phyloP scores from a whole-genome alignment of 805 yeast species.

The Metschnikowia santaceciliae region DNA sequence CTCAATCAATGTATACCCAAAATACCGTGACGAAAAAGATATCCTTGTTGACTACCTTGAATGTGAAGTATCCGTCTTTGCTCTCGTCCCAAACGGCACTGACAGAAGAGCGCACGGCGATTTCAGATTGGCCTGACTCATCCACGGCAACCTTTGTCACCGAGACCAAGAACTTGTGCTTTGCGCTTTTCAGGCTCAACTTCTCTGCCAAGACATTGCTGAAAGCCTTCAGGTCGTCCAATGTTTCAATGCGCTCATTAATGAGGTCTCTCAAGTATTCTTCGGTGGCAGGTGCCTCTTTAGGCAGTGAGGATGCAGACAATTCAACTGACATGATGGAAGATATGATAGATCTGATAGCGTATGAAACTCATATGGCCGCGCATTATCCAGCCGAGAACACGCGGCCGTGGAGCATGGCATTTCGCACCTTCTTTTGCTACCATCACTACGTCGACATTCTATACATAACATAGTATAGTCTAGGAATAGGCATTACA shows the following conservation, averaged over 20 bases:
- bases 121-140: slow-evolving; percentile 16
- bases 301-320: slow-evolving; percentile 7
- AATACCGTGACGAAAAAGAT: slow-evolving; percentile 20
- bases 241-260: not conserved
- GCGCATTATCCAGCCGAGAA: not conserved
- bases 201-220: slow-evolving; percentile 29
- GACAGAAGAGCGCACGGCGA: slow-evolving; percentile 32
- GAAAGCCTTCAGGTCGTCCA: slow-evolving; percentile 20
- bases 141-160: slow-evolving; percentile 31
- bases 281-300: slow-evolving; percentile 12
- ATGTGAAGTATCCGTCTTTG: slow-evolving; percentile 50
- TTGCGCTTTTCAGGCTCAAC: slow-evolving; percentile 45
- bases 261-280: slow-evolving; percentile 7
- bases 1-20: slow-evolving; percentile 15
- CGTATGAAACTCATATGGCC: not conserved
- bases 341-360: not conserved
- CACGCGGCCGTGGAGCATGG: not conserved
- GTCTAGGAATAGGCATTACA: no score
- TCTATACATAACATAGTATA: not conserved
- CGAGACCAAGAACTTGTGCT: slow-evolving; percentile 53
- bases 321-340: slow-evolving; percentile 11
- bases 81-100: slow-evolving; percentile 57
- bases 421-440: not conserved
- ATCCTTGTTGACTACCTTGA: slow-evolving; percentile 24
- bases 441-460: not conserved